Evolutionary conservation across 139 green algal species (phyloP).

Genomic region (Zygnema cylindricum): DNA sequence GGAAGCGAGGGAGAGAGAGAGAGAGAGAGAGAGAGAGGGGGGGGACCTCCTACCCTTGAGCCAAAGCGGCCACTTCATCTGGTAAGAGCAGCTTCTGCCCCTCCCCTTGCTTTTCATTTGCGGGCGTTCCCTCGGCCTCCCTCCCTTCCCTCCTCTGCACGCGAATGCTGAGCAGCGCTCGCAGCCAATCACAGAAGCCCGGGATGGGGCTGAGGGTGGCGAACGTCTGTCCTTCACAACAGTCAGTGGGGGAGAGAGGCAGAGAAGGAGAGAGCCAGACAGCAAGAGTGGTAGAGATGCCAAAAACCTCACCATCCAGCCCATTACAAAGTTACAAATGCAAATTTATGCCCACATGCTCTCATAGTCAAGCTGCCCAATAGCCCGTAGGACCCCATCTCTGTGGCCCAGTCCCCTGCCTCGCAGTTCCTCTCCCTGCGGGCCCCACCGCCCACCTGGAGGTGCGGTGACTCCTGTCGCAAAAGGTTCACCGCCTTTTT

Average conservation of each 20-base stretch:
- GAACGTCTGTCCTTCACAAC: constrained; percentile 61
- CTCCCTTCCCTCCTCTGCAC: background rate
- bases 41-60: too few species aligned
- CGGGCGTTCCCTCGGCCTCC: background rate
- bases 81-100: background rate
- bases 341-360: too few species aligned
- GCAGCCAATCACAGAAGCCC: constrained; percentile 76
- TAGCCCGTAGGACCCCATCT: too few species aligned
- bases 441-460: constrained; percentile 50
- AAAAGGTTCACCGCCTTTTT: constrained; percentile 63
- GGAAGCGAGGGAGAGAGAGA: too few species aligned
- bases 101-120: background rate
- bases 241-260: background rate
- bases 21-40: too few species aligned
- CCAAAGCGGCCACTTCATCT: background rate
- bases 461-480: background rate
- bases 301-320: too few species aligned
- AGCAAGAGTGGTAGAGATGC: too few species aligned
- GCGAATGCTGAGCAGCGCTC: constrained; percentile 15
- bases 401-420: too few species aligned
- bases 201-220: constrained; percentile 81
- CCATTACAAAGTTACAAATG: too few species aligned
- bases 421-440: too few species aligned
- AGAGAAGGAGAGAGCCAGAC: background rate
- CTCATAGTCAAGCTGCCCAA: too few species aligned